phyloP scores from a whole-genome alignment of 1,139 yeast species.

The Sugiyamaella paludigena region DNA sequence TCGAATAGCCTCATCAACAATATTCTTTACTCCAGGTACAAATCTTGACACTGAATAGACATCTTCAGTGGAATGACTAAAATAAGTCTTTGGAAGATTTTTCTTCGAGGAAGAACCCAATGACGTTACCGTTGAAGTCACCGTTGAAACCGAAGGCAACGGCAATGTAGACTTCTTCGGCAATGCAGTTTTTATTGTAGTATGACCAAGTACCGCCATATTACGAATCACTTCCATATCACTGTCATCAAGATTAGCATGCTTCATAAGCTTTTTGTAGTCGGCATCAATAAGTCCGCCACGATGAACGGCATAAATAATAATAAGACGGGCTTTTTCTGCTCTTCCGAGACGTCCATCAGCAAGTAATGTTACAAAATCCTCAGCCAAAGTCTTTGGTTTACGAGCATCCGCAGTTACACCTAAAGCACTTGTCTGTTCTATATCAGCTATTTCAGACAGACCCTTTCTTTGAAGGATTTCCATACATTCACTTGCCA shows the following conservation, averaged over 20 bases:
- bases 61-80: constrained; percentile 65
- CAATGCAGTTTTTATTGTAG: constrained; percentile 51
- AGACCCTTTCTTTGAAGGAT: constrained; percentile 34
- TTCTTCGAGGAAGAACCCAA: constrained; percentile 20
- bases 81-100: constrained; percentile 38
- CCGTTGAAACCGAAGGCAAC: too few species aligned
- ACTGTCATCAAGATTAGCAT: constrained; percentile 59
- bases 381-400: constrained; percentile 63
- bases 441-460: constrained; percentile 37
- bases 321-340: constrained; percentile 75
- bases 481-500: constrained; percentile 44
- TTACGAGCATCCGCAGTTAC: constrained; percentile 66
- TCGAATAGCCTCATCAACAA: constrained; percentile 50
- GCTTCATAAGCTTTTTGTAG: constrained; percentile 64
- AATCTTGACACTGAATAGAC: constrained; percentile 75
- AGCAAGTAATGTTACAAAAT: constrained; percentile 57
- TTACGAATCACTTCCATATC: constrained; percentile 66
- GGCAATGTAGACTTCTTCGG: constrained; percentile 4
- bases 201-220: constrained; percentile 64
- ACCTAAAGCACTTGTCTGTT: constrained; percentile 75
- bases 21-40: constrained; percentile 64
- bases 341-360: constrained; percentile 48
- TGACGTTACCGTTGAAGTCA: too few species aligned
- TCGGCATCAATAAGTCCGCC: constrained; percentile 82
- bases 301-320: constrained; percentile 74